Base-by-base conservation (phyloP, 1,284 basidiomycete species). In the Ganoderma multipileum region DNA sequence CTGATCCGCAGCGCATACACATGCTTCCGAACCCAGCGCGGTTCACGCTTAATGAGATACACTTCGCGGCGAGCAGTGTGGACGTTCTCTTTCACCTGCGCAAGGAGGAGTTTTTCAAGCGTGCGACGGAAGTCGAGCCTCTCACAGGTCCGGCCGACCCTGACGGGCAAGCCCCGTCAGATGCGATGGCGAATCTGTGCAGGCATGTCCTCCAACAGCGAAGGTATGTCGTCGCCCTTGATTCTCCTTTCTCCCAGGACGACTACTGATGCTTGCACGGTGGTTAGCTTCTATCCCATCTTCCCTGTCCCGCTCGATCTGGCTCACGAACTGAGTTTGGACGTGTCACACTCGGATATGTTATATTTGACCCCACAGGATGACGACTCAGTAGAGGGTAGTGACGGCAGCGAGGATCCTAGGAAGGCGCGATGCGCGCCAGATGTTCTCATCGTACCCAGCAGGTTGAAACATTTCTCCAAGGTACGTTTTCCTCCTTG, bases 31-130 rank as follows among this genome's bases (percentile, higher is more conserved):
- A 99, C 76, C 98, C 98, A 0, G 87, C 90, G 28, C 86, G 87
- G 4, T 96, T 99, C 80, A 87, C 89, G 36, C 82, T 99, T 72
- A 97, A 98, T 78, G 95, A 92, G 63, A 81, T 98, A 38, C 84
- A 88, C 1, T 92, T 99, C 72, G 94, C 87, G 0, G 85, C 89
- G 6, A 92, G 88, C 20, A 95, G 94, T 66, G 89, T 95, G 7
- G 98, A 99, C 78, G 87, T 92, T 0, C 82, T 99, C 30, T 96
- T 96, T 80, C 96, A 98, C 77, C 83, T 99, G 2, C 89, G 92
- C 64, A 91, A 90, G 70, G 94, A 98, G 74, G 95, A 98, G 78
- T 88, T 91, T 66, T 85, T 93, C 71, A 92, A 91, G 76, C 86
- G 88, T 38, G 91, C 90, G 2, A 83, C 87, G 64, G 93, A 93